Percentiles rank a stretch among this genome's conserved stretches.
Evolutionary conservation across 1,284 basidiomycete species (phyloP).

Genomic region (Malassezia furfur): DNA sequence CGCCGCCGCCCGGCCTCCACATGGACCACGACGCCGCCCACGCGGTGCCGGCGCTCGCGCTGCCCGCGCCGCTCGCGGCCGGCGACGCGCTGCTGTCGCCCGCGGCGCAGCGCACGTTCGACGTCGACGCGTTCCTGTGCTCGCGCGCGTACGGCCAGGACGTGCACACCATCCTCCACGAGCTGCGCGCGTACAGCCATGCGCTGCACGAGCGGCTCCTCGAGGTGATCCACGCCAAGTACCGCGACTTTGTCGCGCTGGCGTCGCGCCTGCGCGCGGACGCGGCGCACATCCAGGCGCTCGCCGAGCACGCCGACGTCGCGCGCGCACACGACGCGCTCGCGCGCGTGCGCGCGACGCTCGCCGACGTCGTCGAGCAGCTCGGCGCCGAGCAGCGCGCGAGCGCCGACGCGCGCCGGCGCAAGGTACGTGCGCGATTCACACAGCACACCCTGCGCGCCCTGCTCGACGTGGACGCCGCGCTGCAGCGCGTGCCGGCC

Average conservation of each 20-base stretch:
- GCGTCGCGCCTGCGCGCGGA: conserved; percentile 59
- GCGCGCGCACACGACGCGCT: background rate
- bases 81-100: conserved; percentile 60
- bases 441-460: background rate
- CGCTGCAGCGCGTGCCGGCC: background rate
- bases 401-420: background rate
- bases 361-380: background rate
- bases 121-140: conserved; percentile 77
- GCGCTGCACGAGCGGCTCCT: conserved; percentile 82
- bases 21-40: background rate
- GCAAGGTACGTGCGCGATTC: background rate
- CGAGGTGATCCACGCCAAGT: conserved; percentile 90
- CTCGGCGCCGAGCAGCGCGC: background rate
- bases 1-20: too few species aligned
- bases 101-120: conserved; percentile 53
- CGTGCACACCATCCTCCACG: conserved; percentile 71
- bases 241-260: conserved; percentile 90
- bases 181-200: conserved; percentile 74
- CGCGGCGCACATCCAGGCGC: background rate
- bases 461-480: conserved; percentile 9
- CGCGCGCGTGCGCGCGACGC: background rate
- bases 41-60: conserved; percentile 15
- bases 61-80: conserved; percentile 4
- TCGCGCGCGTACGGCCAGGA: conserved; percentile 72
- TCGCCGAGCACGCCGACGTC: background rate